Base-by-base conservation (phyloP, 257 asterid genomes). In the Solanum chmielewskii region DNA sequence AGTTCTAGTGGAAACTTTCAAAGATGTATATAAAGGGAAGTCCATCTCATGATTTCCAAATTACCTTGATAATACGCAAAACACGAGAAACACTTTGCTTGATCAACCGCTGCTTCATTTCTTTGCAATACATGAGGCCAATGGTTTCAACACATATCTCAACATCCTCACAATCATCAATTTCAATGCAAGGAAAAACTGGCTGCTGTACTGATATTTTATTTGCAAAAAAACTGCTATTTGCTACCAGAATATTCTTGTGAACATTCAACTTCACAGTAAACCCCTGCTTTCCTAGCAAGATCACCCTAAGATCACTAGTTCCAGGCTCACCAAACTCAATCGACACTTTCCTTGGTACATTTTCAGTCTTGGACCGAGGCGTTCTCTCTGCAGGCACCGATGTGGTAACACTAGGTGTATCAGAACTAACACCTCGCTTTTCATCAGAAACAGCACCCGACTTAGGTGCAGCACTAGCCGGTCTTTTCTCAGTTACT, bases 301-400 rank as follows among this genome's bases (percentile, higher is more conserved):
- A 88, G 86, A 94, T 94, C 69, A 97, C 92, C 91, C 92, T 94
- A 86, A 97, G 90, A 89, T 97, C 98, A 86, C 99, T 93, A 2
- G 95, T 94, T 74, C 98, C 98, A 35, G 95, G 89, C 85, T 97
- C 99, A 42, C 99, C 99, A 90, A 97, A 97, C 94, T 97, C 98
- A 83, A 97, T 91, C 6, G 97, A 89, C 18, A 97, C 98, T 92
- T 97, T 97, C 90, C 93, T 91, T 0, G 94, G 93, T 52, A 86
- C 89, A 85, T 91, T 92, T 84, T 94, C 98, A 64, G 78, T 85
- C 94, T 96, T 96, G 3, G 88, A 82, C 68, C 93, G 86, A 62
- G 93, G 92, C 0, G 88, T 41, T 90, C 93, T 90, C 88, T 94
- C 98, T 5, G 87, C 90, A 52, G 56, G 47, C 68, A 84, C 83